Evolutionary conservation across 2,329 filamentous ascomycete genomes (phyloP), one percentile per base, ranked within the genome.

Genomic region (Huntiella moniliformis): DNA sequence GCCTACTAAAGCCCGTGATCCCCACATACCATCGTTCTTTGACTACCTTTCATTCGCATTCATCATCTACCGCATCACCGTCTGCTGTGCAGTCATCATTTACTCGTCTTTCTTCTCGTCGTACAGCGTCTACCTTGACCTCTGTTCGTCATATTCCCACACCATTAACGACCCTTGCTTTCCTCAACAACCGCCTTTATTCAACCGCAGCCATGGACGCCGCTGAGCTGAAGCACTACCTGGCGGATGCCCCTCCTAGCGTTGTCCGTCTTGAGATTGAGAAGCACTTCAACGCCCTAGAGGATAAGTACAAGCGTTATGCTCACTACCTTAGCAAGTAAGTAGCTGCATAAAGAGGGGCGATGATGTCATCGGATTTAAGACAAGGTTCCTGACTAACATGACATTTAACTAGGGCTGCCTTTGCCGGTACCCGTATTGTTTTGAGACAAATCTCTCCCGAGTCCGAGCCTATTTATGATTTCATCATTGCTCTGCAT

Each of bases 261-360:
- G 76, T 95, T 47, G 88, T 95, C 49, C 77, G 79, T 41, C 74
- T 98, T 42, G 79, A 85, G 60, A 91, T 96, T 60, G 85, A 85
- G 64, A 82, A 85, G 58, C 88, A 96, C 63, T 98, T 96, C 56
- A 81, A 88, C 46, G 75, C 77, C 33, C 63, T 91, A 51, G 71
- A 65, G 45, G 74, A 82, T 56, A 68, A 81, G 58, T 76, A 93
- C 66, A 86, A 88, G 67, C 78, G 82, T 58, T 95, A 95, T 68
- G 82, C 87, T 52, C 87, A 95, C 64, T 86, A 79, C 58, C 83
- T 93, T 58, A 84, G 79, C 72, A 75, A 73, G 80, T 83, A 68
- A 54, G 67, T 51, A 17, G 15, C 17, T 38, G 12, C 11, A 15
- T 40, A 31, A 35, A 35, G 35, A 28, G 28, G 31, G 18, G 17